Evolutionary conservation across 2,329 filamentous ascomycete genomes (phyloP), one percentile per base, ranked within the genome.

Genomic region (Diaporthe citrichinensis): DNA sequence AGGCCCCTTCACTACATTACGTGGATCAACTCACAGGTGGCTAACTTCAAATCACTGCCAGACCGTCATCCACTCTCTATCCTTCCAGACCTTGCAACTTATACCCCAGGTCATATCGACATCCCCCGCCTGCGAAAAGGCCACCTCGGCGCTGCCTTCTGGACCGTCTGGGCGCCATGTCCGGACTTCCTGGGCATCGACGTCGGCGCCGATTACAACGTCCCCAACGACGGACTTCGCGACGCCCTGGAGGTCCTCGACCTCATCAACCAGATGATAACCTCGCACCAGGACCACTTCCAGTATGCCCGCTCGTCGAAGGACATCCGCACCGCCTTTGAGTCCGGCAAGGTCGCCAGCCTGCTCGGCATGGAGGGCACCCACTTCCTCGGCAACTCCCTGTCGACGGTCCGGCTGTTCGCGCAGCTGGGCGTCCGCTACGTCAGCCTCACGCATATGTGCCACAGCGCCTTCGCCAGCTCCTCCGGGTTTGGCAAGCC

Each of bases 401-500:
- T 83, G 7, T 80, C 80, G 0, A 81, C 82, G 3, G 81, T 85
- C 14, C 76, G 84, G 15, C 79, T 80, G 0, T 83, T 82, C 59
- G 81, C 84, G 39, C 74, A 79, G 8, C 78, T 85, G 6, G 83
- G 82, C 17, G 81, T 84, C 0, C 78, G 84, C 76, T 85, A 85
- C 75, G 81, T 84, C 34, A 74, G 67, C 62, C 73, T 83, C 46
- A 81, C 81, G 0, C 82, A 83, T 44, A 77, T 79, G 34, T 80
- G 78, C 61, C 79, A 83, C 69, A 82, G 80, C 53, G 78, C 78
- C 1, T 81, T 80, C 55, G 81, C 79, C 61, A 79, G 79, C 0
- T 80, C 80, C 6, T 78, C 78, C 25, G 78, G 78, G 49, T 62
- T 79, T 55, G 81, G 81, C 0, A 78, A 80, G 14, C 76, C 79